phyloP scores from a whole-genome alignment of 73 alveolate species.

The Paramecium primaurelia region DNA sequence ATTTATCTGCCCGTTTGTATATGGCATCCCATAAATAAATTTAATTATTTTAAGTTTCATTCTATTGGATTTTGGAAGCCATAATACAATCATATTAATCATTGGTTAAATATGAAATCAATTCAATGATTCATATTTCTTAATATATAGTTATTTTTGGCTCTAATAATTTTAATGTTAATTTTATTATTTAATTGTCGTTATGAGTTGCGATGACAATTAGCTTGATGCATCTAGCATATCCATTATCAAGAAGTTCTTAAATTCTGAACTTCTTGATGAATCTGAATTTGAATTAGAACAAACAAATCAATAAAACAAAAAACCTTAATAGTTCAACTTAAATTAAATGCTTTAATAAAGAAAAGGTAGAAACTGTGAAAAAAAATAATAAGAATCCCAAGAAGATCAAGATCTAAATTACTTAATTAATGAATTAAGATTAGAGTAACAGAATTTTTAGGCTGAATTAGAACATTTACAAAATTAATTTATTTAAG shows the following conservation, averaged over 20 bases:
- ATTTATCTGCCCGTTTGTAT: not conserved
- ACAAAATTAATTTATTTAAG: not conserved
- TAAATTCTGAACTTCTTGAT: not conserved
- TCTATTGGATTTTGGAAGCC: not conserved
- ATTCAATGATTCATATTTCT: not conserved
- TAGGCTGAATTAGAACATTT: not conserved
- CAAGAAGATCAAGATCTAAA: not conserved
- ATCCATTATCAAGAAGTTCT: not conserved
- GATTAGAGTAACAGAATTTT: not conserved
- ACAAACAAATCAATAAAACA: not conserved
- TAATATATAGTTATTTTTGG: not conserved
- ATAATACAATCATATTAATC: not conserved
- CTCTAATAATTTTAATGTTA: not conserved
- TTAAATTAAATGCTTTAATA: not conserved
- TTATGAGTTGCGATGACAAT: not conserved
- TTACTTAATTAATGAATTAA: not conserved
- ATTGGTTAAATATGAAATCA: not conserved
- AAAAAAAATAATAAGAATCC: not conserved
- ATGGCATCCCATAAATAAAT: not conserved
- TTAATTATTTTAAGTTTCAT: not conserved
- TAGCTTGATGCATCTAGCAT: not conserved
- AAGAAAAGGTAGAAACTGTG: not conserved
- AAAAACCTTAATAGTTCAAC: not conserved
- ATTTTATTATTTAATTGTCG: not conserved
- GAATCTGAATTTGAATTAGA: not conserved